phyloP scores from a whole-genome alignment of 768 basidiomycete species.

The Leccinum imitatum region DNA sequence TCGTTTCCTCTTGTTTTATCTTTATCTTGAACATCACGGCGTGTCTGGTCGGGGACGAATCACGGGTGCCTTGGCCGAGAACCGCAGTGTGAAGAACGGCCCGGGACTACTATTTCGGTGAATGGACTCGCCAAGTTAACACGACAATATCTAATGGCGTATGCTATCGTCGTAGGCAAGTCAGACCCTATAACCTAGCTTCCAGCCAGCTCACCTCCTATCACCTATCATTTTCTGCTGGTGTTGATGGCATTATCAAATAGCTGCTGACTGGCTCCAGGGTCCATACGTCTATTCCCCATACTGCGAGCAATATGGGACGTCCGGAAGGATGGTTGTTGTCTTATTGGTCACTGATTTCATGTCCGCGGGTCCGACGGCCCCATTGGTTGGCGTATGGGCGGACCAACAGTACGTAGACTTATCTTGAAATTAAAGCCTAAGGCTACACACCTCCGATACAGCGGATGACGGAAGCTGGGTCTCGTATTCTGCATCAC shows the following conservation, averaged over 20 bases:
- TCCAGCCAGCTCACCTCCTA: slow-evolving; percentile 3
- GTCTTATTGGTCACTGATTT: slow-evolving; percentile 79
- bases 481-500: slow-evolving; percentile 73
- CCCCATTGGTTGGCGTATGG: slow-evolving; percentile 74
- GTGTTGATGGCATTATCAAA: neutral
- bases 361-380: slow-evolving; percentile 63
- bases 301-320: slow-evolving; percentile 65
- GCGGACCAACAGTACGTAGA: slow-evolving; percentile 60
- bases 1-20: slow-evolving; percentile 35
- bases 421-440: neutral
- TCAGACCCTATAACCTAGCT: neutral
- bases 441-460: neutral
- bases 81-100: slow-evolving; percentile 33
- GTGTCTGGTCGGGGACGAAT: slow-evolving; percentile 27
- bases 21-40: slow-evolving; percentile 34
- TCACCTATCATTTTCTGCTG: neutral
- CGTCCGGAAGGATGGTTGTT: slow-evolving; percentile 63
- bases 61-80: slow-evolving; percentile 20
- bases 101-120: slow-evolving; percentile 15
- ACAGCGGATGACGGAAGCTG: slow-evolving; percentile 63
- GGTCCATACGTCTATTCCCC: slow-evolving; percentile 78
- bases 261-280: slow-evolving; percentile 78
- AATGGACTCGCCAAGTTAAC: slow-evolving; percentile 35
- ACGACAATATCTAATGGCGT: slow-evolving; percentile 61
- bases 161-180: slow-evolving; percentile 73